phyloP scores from a whole-genome alignment of 495 filamentous ascomycete genomes.

The Trichoderma virens region DNA sequence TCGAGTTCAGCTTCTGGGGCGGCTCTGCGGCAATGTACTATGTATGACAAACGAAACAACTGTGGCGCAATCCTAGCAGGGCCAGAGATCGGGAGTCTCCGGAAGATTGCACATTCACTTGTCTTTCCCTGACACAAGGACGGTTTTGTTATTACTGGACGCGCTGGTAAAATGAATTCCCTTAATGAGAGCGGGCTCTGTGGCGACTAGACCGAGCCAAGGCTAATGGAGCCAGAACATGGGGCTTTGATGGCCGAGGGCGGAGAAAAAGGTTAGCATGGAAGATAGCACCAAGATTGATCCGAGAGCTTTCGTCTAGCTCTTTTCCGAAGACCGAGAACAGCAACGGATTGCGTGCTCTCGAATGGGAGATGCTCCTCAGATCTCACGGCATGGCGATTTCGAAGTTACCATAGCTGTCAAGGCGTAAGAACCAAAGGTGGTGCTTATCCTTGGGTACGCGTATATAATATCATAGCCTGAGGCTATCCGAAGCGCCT shows the following conservation, averaged over 20 bases:
- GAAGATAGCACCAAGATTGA: not conserved
- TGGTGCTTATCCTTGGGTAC: not conserved
- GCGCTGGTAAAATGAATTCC: not conserved
- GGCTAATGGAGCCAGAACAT: not conserved
- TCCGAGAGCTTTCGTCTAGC: not conserved
- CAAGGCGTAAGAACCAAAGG: not conserved
- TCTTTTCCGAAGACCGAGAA: not conserved
- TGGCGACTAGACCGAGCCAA: not conserved
- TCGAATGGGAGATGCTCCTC: not conserved
- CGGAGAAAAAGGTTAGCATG: not conserved
- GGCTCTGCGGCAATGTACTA: not conserved
- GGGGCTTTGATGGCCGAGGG: not conserved
- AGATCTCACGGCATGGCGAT: not conserved
- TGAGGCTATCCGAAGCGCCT: not conserved
- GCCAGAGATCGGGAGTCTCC: constrained; percentile 1
- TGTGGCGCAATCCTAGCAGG: not conserved
- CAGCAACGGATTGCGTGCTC: not conserved
- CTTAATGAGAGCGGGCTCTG: not conserved
- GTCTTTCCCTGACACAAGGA: not conserved
- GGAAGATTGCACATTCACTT: not conserved
- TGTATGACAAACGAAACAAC: not conserved
- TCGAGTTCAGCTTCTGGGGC: not conserved
- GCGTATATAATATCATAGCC: not conserved
- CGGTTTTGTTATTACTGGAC: not conserved
- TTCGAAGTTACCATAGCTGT: not conserved